A percentile compares a stretch with the other conserved stretches of the same genome.
Conservation (phyloP, 2,329 filamentous ascomycete species). For the Rhynchosporium agropyri region DNA sequence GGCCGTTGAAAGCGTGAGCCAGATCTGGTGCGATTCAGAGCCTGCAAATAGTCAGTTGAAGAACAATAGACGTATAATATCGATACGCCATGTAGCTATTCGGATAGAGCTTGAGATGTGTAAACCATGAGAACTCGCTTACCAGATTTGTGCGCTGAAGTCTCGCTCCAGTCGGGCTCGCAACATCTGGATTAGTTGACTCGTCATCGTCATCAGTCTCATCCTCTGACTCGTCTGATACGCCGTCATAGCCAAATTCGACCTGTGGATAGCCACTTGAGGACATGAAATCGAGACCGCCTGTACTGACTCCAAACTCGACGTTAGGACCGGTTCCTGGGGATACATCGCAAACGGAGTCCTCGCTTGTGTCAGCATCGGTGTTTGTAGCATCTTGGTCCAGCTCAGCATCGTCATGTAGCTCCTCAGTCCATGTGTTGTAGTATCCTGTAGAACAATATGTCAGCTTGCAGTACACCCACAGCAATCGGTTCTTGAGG, state of each 20-base stretch:
- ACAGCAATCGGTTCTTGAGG: no score
- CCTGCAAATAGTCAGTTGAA: slow-evolving; percentile 23
- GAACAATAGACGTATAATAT: not conserved
- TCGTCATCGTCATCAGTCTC: slow-evolving; percentile 51
- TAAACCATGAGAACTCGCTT: slow-evolving; percentile 7
- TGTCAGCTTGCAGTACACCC: not conserved
- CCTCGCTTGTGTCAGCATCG: slow-evolving; percentile 44
- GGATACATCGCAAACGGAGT: slow-evolving; percentile 36
- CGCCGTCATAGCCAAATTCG: slow-evolving; percentile 67
- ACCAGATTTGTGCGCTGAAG: slow-evolving; percentile 32
- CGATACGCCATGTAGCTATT: not conserved
- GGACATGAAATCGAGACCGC: slow-evolving; percentile 91
- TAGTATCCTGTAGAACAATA: slow-evolving; percentile 70
- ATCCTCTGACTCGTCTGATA: slow-evolving; percentile 50
- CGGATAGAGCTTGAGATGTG: not conserved
- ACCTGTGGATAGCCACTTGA: slow-evolving; percentile 77
- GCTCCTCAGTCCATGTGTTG: slow-evolving; percentile 89
- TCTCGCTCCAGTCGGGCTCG: slow-evolving; percentile 33
- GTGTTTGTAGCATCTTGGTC: slow-evolving; percentile 58
- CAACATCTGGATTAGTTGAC: slow-evolving; percentile 50
- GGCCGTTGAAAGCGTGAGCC: slow-evolving; percentile 50
- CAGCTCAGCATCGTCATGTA: slow-evolving; percentile 54
- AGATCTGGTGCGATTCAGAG: slow-evolving; percentile 37
- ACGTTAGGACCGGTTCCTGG: slow-evolving; percentile 35
- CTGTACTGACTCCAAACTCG: slow-evolving; percentile 58